Evolutionary conservation across 140 eudicot species (phyloP), one percentile per base, ranked within the genome.

Genomic region (Erigeron philadelphicus): DNA sequence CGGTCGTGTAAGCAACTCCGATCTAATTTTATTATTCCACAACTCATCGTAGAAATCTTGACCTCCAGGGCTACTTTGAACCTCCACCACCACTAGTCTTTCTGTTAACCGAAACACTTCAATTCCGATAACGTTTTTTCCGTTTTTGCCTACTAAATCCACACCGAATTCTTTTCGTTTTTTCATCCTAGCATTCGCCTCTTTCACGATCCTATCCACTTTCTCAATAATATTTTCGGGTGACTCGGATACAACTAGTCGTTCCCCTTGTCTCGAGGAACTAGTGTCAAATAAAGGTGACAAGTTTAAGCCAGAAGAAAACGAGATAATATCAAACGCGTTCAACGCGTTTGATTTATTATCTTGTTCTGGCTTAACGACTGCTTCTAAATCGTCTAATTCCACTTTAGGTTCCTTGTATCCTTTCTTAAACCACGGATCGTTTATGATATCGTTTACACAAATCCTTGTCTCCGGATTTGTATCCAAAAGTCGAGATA

Each of bases 51-150:
- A 82, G 17, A 70, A 79, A 2, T 43, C 72, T 8, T 52, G 71
- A 50, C 75, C 83, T 9, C 88, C 80, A 11, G 57, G 68, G 38
- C 15, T 74, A 71, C 85, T 72, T 45, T 70, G 66, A 40, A 72
- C 85, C 69, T 85, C 88, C 71, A 85, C 88, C 60, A 85, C 78
- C 52, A 72, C 80, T 65, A 85, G 23, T 2, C 3, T 53, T 23
- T 83, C 87, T 50, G 91, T 77, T 80, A 85, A 78, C 73, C 84
- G 85, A 44, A 70, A 80, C 75, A 85, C 83, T 57, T 82, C 88
- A 64, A 85, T 18, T 25, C 70, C 78, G n/a, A 82, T 72, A 8
- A 46, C 74, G 40, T 46, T 73, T 38, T 81, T 78, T 64, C 87
- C 90, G 55, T 68, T 65, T 46, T 61, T 75, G 11, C 76, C 83